Base-by-base conservation (phyloP, 805 yeast species). In the Pichia manshurica region DNA sequence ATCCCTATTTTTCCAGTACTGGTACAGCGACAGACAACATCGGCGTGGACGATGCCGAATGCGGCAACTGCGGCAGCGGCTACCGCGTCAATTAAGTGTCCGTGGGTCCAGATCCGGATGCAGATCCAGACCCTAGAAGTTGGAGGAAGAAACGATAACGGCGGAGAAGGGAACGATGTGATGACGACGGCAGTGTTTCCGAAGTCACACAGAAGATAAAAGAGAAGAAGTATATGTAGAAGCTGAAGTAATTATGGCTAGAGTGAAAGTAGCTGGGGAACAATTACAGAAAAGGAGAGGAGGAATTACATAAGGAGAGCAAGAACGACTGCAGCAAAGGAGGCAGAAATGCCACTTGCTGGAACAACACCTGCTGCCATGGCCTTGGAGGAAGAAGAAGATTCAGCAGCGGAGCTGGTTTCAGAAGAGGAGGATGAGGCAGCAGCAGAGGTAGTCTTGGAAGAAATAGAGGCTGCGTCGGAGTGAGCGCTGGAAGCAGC, bases 331-430 rank as follows among this genome's bases (percentile, higher is more conserved):
- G 47, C 50, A 5, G 20, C 21, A 2, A n/a, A n/a, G n/a, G n/a
- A n/a, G n/a, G 31, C 38, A 8, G 46, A 38, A 23, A 29, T 28
- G 28, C 46, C 47, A 17, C 31, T 25, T 9, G 45, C 29, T 22
- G 47, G 41, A 13, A 31, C 39, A n/a, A 23, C 15, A 21, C 33
- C 40, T 21, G 35, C 49, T 2, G 42, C 50, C 9, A 12, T 31
- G 3, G 40, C 40, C 23, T 22, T 44, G 15, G 46, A 34, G 17
- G 45, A 28, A 1, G 21, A 28, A 1, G 21, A 12, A 17, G 42
- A 32, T 33, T 10, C 39, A 29, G 40, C 20, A 35, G 43, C 36
- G 4, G 43, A 15, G 25, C 38, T 25, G 12, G 45, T 10, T 12
- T 23, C 8, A 22, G 39, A 12, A 33, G n/a, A 15, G 7, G 38